Base-by-base conservation (phyloP, 2,329 filamentous ascomycete species). In the Drechmeria coniospora region DNA sequence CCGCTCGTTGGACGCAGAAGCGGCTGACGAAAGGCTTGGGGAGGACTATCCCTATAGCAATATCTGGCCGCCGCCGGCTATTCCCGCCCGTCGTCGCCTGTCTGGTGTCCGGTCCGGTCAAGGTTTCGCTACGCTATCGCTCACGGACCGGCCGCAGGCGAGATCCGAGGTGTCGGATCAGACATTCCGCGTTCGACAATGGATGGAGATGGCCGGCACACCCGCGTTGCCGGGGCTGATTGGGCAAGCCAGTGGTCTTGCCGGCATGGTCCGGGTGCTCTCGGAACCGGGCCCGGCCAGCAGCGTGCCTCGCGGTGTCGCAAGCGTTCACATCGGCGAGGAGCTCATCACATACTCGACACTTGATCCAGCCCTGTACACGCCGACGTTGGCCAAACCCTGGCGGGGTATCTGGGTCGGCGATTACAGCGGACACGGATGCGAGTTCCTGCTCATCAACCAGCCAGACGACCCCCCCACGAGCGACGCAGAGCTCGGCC, bases 381-480 rank as follows among this genome's bases (percentile, higher is more conserved):
- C 74, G 0, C 83, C 87, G 0, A 92, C 84, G 0, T 49, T 57
- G 8, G 63, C 74, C 30, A 87, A 84, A 46, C 86, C 84, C 0
- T 94, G 76, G 60, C 74, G 83, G 36, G 87, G 87, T 0, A 82
- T 98, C 17, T 95, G 82, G 79, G 78, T 84, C 11, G 86, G 86
- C 1, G 86, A 94, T 47, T 94, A 93, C 44, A 78, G 74, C 15
- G 74, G 71, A 0, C 86, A 95, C 42, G 84, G 86, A 1, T 86
- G 79, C 48, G 87, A 95, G 50, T 93, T 94, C 31, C 46, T 95
- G 4, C 59, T 92, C 9, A 59, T 95, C 25, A 61, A 83, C 39
- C 90, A 98, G 44, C 73, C 74, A 0, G 60, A 66, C 12, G 57
- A 63, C 18, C 51, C 56, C 22, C 41, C 47, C 1, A 42, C 41